These are phyloP conservation scores for Paramecium octaurelia DNA, from an alignment of 73 alveolate genomes.

Conservation along the genomic window DNA sequence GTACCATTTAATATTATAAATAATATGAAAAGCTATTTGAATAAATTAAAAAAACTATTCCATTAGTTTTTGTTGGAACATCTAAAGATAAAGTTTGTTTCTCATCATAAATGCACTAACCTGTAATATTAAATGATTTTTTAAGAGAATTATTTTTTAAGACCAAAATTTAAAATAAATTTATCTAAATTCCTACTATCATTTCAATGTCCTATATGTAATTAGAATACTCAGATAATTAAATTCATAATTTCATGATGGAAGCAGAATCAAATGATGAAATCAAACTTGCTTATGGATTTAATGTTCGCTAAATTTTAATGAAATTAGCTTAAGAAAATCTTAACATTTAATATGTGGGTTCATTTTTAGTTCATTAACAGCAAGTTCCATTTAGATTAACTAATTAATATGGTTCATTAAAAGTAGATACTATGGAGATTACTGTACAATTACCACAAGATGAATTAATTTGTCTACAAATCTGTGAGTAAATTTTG, in stretches of 20 bases:
- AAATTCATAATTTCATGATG: neutral
- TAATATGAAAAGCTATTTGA: neutral
- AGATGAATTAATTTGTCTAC: conserved; percentile 8
- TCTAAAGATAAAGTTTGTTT: neutral
- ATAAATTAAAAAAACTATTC: neutral
- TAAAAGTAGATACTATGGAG: neutral
- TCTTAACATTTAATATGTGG: neutral
- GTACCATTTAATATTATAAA: neutral
- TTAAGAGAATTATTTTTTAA: neutral
- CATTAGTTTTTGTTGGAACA: neutral
- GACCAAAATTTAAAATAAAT: neutral
- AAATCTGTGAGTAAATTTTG: neutral
- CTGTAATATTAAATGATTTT: neutral
- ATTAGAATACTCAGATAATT: neutral
- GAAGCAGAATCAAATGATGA: conserved; percentile 17
- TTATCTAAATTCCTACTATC: neutral
- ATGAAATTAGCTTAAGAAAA: neutral
- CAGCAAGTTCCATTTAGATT: neutral
- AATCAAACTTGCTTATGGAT: neutral
- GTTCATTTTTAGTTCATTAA: neutral
- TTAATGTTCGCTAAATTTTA: neutral
- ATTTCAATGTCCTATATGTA: neutral
- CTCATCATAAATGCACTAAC: neutral
- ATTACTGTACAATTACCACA: neutral
- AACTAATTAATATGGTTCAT: neutral